Percentiles rank a stretch among this genome's conserved stretches.
These are phyloP conservation scores for Elsinoe batatas DNA, from an alignment of 2,329 filamentous ascomycete species.

Conservation along the genomic window DNA sequence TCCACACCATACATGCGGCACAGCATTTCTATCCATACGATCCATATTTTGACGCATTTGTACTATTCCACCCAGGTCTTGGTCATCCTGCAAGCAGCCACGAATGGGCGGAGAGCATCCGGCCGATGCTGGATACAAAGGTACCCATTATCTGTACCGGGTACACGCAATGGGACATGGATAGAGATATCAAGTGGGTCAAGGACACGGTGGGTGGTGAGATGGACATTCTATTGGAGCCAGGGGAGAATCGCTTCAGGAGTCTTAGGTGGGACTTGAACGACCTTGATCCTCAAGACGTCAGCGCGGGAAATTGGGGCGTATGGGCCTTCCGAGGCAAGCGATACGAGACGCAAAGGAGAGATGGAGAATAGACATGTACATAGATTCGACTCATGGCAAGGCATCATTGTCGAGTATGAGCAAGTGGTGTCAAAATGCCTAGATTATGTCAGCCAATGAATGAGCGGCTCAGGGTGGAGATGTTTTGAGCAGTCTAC, in stretches of 20 bases:
- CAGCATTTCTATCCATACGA: constrained; percentile 90
- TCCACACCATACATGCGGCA: constrained; percentile 88
- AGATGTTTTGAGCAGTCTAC: background rate
- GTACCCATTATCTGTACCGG: constrained; percentile 89
- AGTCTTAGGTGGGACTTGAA: constrained; percentile 96
- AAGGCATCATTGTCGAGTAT: background rate
- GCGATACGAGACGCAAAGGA: constrained; percentile 58
- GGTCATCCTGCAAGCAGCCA: constrained; percentile 88
- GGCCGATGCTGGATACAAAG: constrained; percentile 86
- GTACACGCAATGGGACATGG: constrained; percentile 92
- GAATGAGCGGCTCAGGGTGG: background rate
- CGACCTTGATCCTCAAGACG: constrained; percentile 84
- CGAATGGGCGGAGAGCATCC: constrained; percentile 88
- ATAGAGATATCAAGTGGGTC: constrained; percentile 85
- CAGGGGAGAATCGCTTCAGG: constrained; percentile 87
- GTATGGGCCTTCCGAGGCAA: constrained; percentile 96
- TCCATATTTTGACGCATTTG: constrained; percentile 95
- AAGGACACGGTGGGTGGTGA: constrained; percentile 76
- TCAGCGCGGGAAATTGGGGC: constrained; percentile 95
- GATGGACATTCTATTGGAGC: constrained; percentile 83
- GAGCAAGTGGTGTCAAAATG: background rate
- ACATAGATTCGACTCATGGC: constrained; percentile 8
- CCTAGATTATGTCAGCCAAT: background rate
- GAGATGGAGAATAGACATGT: constrained; percentile 9
- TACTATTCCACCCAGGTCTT: constrained; percentile 92